These are phyloP conservation scores for Auriculariales sp. DNA, from an alignment of 768 basidiomycete species.

Conservation along the genomic window DNA sequence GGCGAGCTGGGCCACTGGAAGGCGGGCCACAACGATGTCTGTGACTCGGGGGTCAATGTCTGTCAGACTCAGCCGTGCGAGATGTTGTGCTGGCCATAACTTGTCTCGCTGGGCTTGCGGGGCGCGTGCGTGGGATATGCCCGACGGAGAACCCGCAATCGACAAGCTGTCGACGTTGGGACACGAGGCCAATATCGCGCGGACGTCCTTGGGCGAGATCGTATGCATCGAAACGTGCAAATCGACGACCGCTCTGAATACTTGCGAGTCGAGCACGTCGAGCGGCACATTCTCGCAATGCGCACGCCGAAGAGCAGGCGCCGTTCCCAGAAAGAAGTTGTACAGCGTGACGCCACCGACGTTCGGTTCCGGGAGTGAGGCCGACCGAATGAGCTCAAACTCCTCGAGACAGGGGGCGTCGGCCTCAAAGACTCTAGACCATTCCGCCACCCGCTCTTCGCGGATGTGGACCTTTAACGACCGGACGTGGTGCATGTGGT, in stretches of 20 bases:
- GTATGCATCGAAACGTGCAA: not conserved
- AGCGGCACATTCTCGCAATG: not conserved
- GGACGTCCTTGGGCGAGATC: not conserved
- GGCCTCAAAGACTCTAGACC: not conserved
- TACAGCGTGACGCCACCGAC: not conserved
- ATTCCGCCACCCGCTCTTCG: not conserved
- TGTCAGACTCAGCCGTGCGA: not conserved
- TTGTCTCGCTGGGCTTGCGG: not conserved
- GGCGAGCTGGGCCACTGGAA: not conserved
- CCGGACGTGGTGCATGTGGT: not conserved
- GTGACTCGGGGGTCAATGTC: not conserved
- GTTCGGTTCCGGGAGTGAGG: not conserved
- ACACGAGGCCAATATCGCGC: not conserved
- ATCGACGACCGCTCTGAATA: not conserved
- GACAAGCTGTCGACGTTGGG: not conserved
- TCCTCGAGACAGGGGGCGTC: not conserved
- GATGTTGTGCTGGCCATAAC: not conserved
- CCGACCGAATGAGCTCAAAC: not conserved
- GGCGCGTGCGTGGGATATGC: not conserved
- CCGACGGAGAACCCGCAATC: not conserved
- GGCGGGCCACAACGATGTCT: not conserved
- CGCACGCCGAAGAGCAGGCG: not conserved
- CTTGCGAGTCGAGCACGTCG: not conserved
- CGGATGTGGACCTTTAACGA: not conserved
- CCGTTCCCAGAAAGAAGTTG: not conserved